phyloP scores from a whole-genome alignment of 164 flowering plant genomes.

The Vitis cinerea region DNA sequence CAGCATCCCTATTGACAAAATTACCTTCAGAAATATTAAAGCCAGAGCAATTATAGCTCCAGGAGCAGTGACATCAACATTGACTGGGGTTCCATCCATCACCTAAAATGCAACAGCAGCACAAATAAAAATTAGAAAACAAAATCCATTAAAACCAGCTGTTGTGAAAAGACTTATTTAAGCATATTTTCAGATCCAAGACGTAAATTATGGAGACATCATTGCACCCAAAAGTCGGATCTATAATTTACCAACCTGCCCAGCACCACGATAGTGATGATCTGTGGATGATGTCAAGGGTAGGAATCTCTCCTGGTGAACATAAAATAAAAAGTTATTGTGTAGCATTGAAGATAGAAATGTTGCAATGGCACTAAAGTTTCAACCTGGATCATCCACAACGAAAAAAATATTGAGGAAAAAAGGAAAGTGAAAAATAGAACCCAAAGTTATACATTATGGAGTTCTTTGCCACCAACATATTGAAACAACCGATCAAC shows the following conservation, averaged over 20 bases:
- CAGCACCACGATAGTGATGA: constrained; percentile 54
- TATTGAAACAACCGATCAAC: constrained; percentile 79
- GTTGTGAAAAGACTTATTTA: background rate
- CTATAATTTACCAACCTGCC: constrained; percentile 46
- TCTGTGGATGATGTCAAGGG: constrained; percentile 31
- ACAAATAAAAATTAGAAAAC: background rate
- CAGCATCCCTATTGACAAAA: background rate
- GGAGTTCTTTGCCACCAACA: constrained; percentile 67
- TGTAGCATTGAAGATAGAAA: background rate
- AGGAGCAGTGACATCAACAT: constrained; percentile 97
- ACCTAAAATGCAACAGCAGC: constrained; percentile 36
- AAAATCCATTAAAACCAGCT: background rate
- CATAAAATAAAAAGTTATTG: background rate
- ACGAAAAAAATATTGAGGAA: background rate
- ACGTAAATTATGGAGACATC: background rate
- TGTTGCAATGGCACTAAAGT: background rate
- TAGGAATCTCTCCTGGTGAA: constrained; percentile 53
- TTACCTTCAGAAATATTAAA: constrained; percentile 83
- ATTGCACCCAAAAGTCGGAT: background rate
- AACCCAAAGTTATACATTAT: constrained; percentile 38
- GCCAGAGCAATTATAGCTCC: constrained; percentile 93
- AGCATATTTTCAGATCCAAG: background rate
- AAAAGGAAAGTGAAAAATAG: background rate
- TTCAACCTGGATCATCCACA: too few relatives aligned
- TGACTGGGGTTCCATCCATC: constrained; percentile 68